A percentile compares a stretch with the other conserved stretches of the same genome.
phyloP scores from a whole-genome alignment of 2,329 filamentous ascomycete genomes.

The Ophiostoma montium region DNA sequence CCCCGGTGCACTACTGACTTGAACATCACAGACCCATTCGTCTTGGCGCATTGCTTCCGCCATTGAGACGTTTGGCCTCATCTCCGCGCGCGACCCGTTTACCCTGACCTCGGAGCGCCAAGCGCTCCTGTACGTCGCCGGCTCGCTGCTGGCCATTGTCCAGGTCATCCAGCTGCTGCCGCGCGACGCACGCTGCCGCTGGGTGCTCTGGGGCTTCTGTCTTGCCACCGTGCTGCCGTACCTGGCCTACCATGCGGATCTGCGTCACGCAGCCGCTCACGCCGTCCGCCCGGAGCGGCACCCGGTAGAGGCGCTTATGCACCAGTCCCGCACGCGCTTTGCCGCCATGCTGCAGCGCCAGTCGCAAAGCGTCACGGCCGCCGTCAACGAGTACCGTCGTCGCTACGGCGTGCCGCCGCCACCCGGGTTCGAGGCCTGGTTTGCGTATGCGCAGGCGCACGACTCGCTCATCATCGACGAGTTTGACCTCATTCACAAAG shows the following conservation, averaged over 20 bases:
- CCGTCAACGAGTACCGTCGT: constrained; percentile 26
- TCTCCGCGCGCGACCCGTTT: background rate
- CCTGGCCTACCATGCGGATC: background rate
- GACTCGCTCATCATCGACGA: constrained; percentile 10
- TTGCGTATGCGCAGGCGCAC: constrained; percentile 10
- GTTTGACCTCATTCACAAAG: constrained; percentile 6
- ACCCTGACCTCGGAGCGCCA: background rate
- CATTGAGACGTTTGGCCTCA: background rate
- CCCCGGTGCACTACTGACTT: no score
- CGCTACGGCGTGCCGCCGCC: constrained; percentile 31
- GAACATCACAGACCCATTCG: constrained; percentile 12
- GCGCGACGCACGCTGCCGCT: background rate
- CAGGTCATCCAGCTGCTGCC: background rate
- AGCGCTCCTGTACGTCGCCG: background rate
- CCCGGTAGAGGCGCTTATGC: background rate
- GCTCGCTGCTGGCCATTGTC: background rate
- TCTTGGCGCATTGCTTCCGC: constrained; percentile 9
- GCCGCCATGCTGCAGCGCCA: background rate
- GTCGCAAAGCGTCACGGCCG: constrained; percentile 18
- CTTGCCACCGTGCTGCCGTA: background rate
- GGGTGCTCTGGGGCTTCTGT: constrained; percentile 1
- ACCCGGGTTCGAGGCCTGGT: constrained; percentile 31
- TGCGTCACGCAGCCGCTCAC: background rate
- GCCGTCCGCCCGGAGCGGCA: background rate
- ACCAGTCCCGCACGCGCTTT: background rate